Percentiles rank a stretch among this genome's conserved stretches.
phyloP scores from a whole-genome alignment of 2,329 filamentous ascomycete species.

The Pseudogymnoascus sp. region DNA sequence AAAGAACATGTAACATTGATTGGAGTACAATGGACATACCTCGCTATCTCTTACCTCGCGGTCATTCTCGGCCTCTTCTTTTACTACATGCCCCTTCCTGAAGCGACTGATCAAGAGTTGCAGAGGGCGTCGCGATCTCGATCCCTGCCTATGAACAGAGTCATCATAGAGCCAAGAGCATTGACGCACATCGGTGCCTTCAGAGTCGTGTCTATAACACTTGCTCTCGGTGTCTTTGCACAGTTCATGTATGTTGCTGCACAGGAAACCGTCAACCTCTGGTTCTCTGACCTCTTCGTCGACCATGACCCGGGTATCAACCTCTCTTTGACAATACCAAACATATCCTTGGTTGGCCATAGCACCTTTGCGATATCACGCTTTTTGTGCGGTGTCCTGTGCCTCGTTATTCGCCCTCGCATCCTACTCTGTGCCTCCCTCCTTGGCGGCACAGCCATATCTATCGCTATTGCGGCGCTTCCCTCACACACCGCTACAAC shows the following conservation, averaged over 20 bases:
- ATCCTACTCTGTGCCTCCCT: constrained; percentile 59
- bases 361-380: constrained; percentile 53
- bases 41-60: constrained; percentile 67
- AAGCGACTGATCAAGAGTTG: constrained; percentile 40
- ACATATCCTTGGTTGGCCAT: constrained; percentile 35
- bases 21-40: constrained; percentile 70
- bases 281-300: constrained; percentile 44
- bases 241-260: constrained; percentile 76
- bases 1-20: constrained; percentile 49
- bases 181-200: constrained; percentile 58
- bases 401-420: constrained; percentile 57
- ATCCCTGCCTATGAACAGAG: constrained; percentile 59
- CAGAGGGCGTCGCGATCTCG: constrained; percentile 50
- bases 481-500: constrained; percentile 41
- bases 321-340: constrained; percentile 32
- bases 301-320: constrained; percentile 30
- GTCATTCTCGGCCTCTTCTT: constrained; percentile 59
- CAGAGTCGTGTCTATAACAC: constrained; percentile 33
- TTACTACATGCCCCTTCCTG: constrained; percentile 56
- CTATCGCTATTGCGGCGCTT: constrained; percentile 40
- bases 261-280: constrained; percentile 60
- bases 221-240: constrained; percentile 65
- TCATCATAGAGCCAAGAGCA: constrained; percentile 63
- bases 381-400: constrained; percentile 62
- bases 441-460: constrained; percentile 44